These are phyloP conservation scores for Lactarius sanguifluus DNA, from an alignment of 768 basidiomycete species.

Conservation along the genomic window DNA sequence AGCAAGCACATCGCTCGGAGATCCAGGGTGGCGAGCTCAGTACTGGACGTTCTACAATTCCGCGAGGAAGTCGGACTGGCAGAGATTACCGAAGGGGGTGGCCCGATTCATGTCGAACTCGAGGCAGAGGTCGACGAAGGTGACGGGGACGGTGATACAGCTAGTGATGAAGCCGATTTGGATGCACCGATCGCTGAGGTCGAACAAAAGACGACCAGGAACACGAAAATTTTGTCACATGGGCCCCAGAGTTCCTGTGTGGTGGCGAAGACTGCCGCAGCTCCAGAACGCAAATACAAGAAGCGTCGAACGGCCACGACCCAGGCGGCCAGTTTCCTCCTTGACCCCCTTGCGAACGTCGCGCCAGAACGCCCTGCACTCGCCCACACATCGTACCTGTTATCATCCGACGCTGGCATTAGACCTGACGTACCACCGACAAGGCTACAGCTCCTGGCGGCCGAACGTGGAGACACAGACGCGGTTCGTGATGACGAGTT, in stretches of 20 bases:
- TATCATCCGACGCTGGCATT: slow-evolving; percentile 44
- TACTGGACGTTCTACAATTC: slow-evolving; percentile 69
- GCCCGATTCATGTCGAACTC: slow-evolving; percentile 41
- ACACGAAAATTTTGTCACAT: background rate
- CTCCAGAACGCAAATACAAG: slow-evolving; percentile 35
- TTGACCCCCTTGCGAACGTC: slow-evolving; percentile 52
- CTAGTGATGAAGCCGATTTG: slow-evolving; percentile 11
- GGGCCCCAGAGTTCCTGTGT: background rate
- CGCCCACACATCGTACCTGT: slow-evolving; percentile 48
- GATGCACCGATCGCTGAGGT: slow-evolving; percentile 11
- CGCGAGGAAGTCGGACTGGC: slow-evolving; percentile 60
- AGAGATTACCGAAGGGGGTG: slow-evolving; percentile 37
- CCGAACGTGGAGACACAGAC: slow-evolving; percentile 56
- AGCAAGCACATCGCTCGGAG: slow-evolving; percentile 52
- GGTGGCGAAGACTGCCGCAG: slow-evolving; percentile 6
- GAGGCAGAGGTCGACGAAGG: slow-evolving; percentile 37
- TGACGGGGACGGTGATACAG: slow-evolving; percentile 25
- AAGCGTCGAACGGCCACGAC: slow-evolving; percentile 38
- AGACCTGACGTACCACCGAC: slow-evolving; percentile 44
- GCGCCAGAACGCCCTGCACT: slow-evolving; percentile 12
- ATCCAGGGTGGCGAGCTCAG: slow-evolving; percentile 61
- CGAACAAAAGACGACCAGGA: slow-evolving; percentile 8
- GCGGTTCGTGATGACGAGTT: slow-evolving; percentile 68
- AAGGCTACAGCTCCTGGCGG: slow-evolving; percentile 63
- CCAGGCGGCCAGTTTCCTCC: slow-evolving; percentile 55